Conservation (phyloP, 2,329 filamentous ascomycete species). For the Colletotrichum zoysiae region DNA sequence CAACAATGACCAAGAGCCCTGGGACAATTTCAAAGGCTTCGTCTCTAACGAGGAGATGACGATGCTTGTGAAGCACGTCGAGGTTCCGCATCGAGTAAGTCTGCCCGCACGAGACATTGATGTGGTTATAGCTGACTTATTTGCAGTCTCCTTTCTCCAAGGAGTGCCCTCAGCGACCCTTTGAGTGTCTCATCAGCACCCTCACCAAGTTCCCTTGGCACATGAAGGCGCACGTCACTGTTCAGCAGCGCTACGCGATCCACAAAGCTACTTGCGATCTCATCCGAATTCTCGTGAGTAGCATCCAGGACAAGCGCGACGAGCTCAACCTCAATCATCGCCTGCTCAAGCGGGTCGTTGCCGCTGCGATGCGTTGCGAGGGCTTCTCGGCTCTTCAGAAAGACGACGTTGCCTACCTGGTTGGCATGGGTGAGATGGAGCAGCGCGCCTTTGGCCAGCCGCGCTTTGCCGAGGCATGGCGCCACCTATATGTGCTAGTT, state of each 20-base stretch:
- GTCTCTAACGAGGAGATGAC: slow-evolving; percentile 72
- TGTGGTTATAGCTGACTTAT: slow-evolving; percentile 3
- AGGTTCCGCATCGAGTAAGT: slow-evolving; percentile 72
- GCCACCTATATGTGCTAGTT: slow-evolving; percentile 64
- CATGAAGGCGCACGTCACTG: slow-evolving; percentile 66
- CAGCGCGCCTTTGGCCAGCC: slow-evolving; percentile 61
- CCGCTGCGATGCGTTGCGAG: slow-evolving; percentile 66
- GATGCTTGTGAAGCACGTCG: slow-evolving; percentile 73
- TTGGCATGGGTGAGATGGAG: slow-evolving; percentile 52
- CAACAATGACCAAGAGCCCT: slow-evolving; percentile 54
- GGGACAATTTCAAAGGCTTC: slow-evolving; percentile 71
- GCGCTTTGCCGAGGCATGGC: slow-evolving; percentile 61
- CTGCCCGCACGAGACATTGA: neutral
- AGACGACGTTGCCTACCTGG: slow-evolving; percentile 66
- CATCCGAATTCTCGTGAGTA: slow-evolving; percentile 46
- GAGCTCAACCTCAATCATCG: slow-evolving; percentile 62
- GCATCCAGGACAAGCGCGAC: slow-evolving; percentile 51
- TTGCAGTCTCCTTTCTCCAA: slow-evolving; percentile 70
- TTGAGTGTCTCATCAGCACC: slow-evolving; percentile 74
- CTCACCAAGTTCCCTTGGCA: slow-evolving; percentile 74
- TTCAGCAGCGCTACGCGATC: slow-evolving; percentile 67
- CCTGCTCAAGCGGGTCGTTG: slow-evolving; percentile 66
- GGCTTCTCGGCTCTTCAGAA: slow-evolving; percentile 74
- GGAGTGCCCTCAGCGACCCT: slow-evolving; percentile 73
- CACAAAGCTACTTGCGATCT: slow-evolving; percentile 65